Conservation (phyloP, 2,329 filamentous ascomycete species). For the Amphichorda felina region DNA sequence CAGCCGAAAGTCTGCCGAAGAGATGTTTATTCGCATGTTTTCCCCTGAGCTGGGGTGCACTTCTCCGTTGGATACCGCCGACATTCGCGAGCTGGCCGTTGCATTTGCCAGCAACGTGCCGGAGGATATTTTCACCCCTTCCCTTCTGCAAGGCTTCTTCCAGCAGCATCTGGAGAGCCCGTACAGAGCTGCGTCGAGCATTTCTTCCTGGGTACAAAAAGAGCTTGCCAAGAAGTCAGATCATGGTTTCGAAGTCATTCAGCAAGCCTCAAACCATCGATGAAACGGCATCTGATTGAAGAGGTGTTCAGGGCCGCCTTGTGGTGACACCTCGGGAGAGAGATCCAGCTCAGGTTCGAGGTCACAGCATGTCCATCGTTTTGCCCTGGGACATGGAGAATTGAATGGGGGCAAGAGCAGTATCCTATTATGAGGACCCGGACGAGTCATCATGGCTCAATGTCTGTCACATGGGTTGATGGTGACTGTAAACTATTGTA, state of each 20-base stretch:
- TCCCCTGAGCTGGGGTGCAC: conserved; percentile 18
- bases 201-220: conserved; percentile 22
- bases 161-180: conserved; percentile 29
- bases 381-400: too few relatives aligned
- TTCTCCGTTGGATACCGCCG: conserved; percentile 10
- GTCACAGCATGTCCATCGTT: too few relatives aligned
- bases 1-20: conserved; percentile 25
- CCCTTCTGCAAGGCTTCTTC: conserved; percentile 36
- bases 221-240: conserved; percentile 16
- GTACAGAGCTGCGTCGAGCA: conserved; percentile 17
- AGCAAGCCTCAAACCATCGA: too few relatives aligned
- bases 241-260: conserved; percentile 17
- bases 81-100: conserved; percentile 31
- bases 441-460: too few relatives aligned
- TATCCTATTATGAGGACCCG: too few relatives aligned
- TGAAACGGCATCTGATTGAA: too few relatives aligned
- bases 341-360: too few relatives aligned
- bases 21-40: conserved; percentile 37
- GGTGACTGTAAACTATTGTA: too few relatives aligned
- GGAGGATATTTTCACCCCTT: conserved; percentile 32
- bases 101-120: conserved; percentile 43
- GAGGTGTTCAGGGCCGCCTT: too few relatives aligned
- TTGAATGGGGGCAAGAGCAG: too few relatives aligned
- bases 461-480: too few relatives aligned
- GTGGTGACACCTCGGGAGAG: too few relatives aligned